Base-by-base conservation (phyloP, 768 basidiomycete genomes). In the Hebeloma cylindrosporum region DNA sequence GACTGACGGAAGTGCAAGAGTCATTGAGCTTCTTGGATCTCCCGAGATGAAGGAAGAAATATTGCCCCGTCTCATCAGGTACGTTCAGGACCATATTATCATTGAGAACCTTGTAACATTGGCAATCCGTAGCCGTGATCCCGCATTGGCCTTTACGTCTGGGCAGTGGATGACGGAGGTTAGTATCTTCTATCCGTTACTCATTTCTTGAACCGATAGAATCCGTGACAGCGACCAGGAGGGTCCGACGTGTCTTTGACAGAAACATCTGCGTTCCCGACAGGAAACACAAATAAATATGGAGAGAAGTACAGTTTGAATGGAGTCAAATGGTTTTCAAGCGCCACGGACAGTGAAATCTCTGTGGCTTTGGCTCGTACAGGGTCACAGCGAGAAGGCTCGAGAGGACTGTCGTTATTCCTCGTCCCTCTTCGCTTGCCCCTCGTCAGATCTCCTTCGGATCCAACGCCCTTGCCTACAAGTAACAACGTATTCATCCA, bases 91-190 rank as follows among this genome's bases (percentile, higher is more conserved):
- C 36, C 4, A 43, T 35, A 14, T 17, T 8, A 5, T 25, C 37
- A 31, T 26, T 7, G n/a, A 27, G 13, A 13, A 29, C 33, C 5
- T 40, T 42, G 44, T 33, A n/a, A 22, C n/a, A 35, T 30, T 38
- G 4, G 20, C 29, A n/a, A 26, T 7, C 21, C 35, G 7, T 23
- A 86, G 85, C 57, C 83, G 81, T 4, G 76, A 89, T 57, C 78
- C 85, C 7, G 56, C 66, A 1, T 44, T 61, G 22, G 82, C 84
- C 0, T 89, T 80, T 48, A 86, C 82, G 4, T 78, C 85, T 7
- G 88, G 88, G 0, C 88, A 90, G 63, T 90, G 86, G 86, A 88
- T 87, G 87, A 88, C 87, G 3, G 85, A 88, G 67, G 85, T 75
- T 47, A 4, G 46, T 48, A 5, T 11, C 51, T 51, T 35, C 27